Evolutionary conservation across 2,329 filamentous ascomycete genomes (phyloP), one percentile per base, ranked within the genome.

Genomic region (Hyphodiscus sp.): DNA sequence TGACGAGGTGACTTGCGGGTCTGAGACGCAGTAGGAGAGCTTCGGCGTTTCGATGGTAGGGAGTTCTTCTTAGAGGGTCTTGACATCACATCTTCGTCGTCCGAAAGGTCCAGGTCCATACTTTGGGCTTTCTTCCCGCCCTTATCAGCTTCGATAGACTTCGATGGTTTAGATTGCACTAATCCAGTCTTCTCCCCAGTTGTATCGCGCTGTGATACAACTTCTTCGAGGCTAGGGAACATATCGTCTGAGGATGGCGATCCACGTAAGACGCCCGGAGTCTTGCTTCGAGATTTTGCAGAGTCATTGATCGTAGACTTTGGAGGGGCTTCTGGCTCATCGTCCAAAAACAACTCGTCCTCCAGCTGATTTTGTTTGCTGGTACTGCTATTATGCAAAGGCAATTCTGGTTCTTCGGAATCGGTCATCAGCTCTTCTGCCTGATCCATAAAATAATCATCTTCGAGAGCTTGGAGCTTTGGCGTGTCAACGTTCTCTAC

Each of bases 61-160:
- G 38, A 54, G 7, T 45, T 41, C 6, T 55, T 58, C 23, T 57
- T 58, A 19, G 54, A 58, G 26, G 55, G 53, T 43, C 59, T 67
- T 20, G 56, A 56, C 10, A 58, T 63, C n/a, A 19, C 15, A 45
- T 30, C 75, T 1, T 76, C 59, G 26, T 65, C 72, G 26, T 68
- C 69, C 70, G 18, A 42, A 20, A 47, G 60, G 54, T 18, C 33
- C 33, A 38, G 33, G 13, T 38, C 33, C 33, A 15, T 10, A 38
- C 11, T n/a, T 13, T n/a, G 33, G 2, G 33, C 33, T 38, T 38
- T 38, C 11, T 55, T 51, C 48, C 29, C 54, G 8, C 52, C 44
- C 26, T 54, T 55, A n/a, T 47, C 18, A 20, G 9, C 26, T 20
- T 33, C 41, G 4, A 23, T n/a, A 13, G 15, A 41, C 23, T 15